Conservation (phyloP, 208 protist genomes). For the Histomonas meleagridis region DNA sequence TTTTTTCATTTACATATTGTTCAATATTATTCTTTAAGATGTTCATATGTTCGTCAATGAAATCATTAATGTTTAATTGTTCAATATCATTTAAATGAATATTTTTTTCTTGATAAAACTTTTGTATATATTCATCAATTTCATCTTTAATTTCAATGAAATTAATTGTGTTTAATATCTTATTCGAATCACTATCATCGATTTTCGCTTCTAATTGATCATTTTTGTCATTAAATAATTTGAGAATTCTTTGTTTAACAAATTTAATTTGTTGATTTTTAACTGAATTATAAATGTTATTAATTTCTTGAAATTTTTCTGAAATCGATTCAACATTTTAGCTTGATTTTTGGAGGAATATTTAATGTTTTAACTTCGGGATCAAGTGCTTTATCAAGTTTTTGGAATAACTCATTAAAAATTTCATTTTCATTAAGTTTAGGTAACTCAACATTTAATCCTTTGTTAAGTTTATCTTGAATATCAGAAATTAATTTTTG, state of each 20-base stretch:
- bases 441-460: no score
- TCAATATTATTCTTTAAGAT: background rate
- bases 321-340: background rate
- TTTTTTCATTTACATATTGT: background rate
- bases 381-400: no score
- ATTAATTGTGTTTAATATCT: background rate
- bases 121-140: background rate
- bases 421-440: no score
- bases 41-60: background rate
- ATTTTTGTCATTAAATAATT: background rate
- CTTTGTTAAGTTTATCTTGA: no score
- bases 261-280: background rate
- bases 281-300: background rate
- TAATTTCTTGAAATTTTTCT: background rate
- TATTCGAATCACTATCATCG: background rate
- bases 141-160: background rate
- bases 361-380: no score
- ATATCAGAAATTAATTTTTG: no score
- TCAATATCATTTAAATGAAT: background rate
- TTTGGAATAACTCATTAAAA: no score
- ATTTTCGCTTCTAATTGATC: background rate
- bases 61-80: background rate
- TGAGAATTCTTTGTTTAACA: background rate
- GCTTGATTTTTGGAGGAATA: background rate
- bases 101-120: background rate